Evolutionary conservation across 2,329 filamentous ascomycete genomes (phyloP).

Genomic region (Paramyrothecium roridum): DNA sequence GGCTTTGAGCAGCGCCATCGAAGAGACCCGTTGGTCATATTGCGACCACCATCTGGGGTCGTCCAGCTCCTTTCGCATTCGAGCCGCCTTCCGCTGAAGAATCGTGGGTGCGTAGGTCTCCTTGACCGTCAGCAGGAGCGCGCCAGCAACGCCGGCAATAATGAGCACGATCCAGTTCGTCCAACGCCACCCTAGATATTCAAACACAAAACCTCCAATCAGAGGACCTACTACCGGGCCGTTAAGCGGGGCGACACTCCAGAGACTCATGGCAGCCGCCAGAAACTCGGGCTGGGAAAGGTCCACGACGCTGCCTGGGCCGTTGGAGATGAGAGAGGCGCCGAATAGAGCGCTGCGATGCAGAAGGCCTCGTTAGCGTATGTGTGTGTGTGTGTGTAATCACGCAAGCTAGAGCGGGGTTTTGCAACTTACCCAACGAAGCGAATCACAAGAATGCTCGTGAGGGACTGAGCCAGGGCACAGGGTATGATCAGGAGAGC

Average conservation of each 20-base stretch:
- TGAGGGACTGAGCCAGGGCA: constrained; percentile 65
- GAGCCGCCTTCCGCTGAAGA: constrained; percentile 62
- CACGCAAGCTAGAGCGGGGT: too few species aligned
- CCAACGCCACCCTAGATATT: constrained; percentile 85
- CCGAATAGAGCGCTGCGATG: constrained; percentile 50
- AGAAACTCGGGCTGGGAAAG: constrained; percentile 78
- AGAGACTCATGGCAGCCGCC: constrained; percentile 79
- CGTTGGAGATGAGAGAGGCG: constrained; percentile 78
- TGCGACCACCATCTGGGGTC: constrained; percentile 75
- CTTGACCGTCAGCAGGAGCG: constrained; percentile 56
- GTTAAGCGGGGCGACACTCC: constrained; percentile 81
- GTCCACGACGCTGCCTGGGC: constrained; percentile 79
- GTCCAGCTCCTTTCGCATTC: constrained; percentile 62
- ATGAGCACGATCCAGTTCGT: constrained; percentile 80
- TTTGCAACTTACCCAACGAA: constrained; percentile 61
- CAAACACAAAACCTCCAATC: constrained; percentile 70
- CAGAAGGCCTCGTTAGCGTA: background rate
- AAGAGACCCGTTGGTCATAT: constrained; percentile 69
- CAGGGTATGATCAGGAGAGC: constrained; percentile 69
- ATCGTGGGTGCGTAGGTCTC: constrained; percentile 78
- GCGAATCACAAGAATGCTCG: constrained; percentile 65
- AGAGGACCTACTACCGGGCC: constrained; percentile 46
- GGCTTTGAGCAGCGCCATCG: constrained; percentile 65
- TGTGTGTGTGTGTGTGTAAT: too few species aligned
- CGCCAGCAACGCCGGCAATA: constrained; percentile 58